Conservation (phyloP, 2,329 filamentous ascomycete genomes). For the Colletotrichum lentis region DNA sequence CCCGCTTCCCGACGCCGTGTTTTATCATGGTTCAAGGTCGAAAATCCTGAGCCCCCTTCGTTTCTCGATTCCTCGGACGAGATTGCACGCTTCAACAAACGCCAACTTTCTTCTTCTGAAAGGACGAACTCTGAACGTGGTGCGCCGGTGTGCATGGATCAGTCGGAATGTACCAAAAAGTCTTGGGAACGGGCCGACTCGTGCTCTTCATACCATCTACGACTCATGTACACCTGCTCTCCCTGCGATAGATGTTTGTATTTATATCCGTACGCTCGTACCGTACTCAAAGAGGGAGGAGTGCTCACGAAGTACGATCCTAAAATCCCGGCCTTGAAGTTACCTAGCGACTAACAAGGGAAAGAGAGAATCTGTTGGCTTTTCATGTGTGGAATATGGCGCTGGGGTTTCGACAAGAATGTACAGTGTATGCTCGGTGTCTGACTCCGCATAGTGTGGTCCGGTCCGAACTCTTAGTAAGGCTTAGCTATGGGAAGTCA, state of each 20-base stretch:
- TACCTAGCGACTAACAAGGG: no score
- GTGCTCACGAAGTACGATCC: background rate
- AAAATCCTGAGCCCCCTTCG: background rate
- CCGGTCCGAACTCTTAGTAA: background rate
- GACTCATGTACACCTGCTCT: background rate
- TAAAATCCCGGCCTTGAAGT: background rate
- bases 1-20: background rate
- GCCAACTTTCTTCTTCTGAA: background rate
- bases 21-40: background rate
- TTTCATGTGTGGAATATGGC: background rate
- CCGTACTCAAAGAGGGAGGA: no score
- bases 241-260: background rate
- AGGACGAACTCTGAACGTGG: background rate
- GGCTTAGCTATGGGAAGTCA: background rate
- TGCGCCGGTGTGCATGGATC: background rate
- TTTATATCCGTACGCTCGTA: background rate
- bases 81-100: background rate
- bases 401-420: background rate
- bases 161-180: background rate
- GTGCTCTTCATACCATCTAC: background rate
- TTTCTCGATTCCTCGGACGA: background rate
- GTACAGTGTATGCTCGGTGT: background rate
- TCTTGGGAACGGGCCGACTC: background rate
- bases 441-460: background rate
- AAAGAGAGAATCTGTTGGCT: background rate